Conservation (phyloP, 2,329 filamentous ascomycete species). For the Aspergillus neotritici region DNA sequence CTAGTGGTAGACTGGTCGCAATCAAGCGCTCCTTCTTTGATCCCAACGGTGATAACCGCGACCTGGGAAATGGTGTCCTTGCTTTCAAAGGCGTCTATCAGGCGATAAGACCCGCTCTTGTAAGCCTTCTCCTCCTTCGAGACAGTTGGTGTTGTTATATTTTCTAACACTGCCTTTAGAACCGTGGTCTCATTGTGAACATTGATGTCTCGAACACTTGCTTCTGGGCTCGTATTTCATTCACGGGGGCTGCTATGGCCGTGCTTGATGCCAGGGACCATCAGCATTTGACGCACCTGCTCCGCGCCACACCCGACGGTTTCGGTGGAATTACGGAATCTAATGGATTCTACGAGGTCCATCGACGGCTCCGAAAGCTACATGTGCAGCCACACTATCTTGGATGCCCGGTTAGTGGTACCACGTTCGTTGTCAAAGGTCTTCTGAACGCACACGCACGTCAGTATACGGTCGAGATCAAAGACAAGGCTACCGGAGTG, state of each 20-base stretch:
- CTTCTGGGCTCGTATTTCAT: constrained; percentile 62
- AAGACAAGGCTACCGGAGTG: constrained; percentile 35
- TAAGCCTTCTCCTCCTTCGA: constrained; percentile 24
- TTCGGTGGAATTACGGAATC: constrained; percentile 22
- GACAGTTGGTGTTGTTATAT: constrained; percentile 1
- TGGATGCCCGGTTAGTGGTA: constrained; percentile 29
- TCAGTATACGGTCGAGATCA: constrained; percentile 40
- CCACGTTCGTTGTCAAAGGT: constrained; percentile 48
- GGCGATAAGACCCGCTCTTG: constrained; percentile 69
- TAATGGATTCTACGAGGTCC: constrained; percentile 21
- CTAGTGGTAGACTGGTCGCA: constrained; percentile 59
- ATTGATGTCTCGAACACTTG: constrained; percentile 87
- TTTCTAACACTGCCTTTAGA: constrained; percentile 34
- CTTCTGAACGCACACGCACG: constrained; percentile 42
- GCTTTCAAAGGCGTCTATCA: constrained; percentile 87
- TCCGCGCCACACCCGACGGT: constrained; percentile 19
- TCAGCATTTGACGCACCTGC: constrained; percentile 23
- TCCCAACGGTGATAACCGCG: constrained; percentile 41
- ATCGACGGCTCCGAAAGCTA: constrained; percentile 31
- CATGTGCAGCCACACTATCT: constrained; percentile 34
- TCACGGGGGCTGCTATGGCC: constrained; percentile 32
- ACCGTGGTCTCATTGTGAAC: constrained; percentile 69
- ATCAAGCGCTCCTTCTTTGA: constrained; percentile 84
- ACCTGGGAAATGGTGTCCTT: constrained; percentile 62
- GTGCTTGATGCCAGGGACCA: constrained; percentile 28